Evolutionary conservation across 2,329 filamentous ascomycete species (phyloP).

Genomic region (Stachybotrys echinatus): DNA sequence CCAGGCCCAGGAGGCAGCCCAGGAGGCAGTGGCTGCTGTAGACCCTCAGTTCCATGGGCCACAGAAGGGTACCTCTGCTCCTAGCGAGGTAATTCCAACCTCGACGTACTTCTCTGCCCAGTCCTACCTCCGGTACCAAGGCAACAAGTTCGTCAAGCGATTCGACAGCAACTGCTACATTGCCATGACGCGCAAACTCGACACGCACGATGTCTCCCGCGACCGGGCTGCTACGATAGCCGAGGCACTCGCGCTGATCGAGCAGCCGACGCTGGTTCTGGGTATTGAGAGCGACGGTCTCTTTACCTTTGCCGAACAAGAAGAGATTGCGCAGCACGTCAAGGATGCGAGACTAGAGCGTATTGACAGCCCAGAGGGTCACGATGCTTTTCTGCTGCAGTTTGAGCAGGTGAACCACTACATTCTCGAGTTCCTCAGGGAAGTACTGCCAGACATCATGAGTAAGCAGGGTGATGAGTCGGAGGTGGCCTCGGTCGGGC

Average conservation of each 20-base stretch:
- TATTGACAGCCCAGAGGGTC: slow-evolving; percentile 91
- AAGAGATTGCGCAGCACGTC: slow-evolving; percentile 81
- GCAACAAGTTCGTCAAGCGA: slow-evolving; percentile 90
- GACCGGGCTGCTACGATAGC: slow-evolving; percentile 63
- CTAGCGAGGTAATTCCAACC: slow-evolving; percentile 46
- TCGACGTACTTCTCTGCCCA: slow-evolving; percentile 97
- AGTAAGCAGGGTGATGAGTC: slow-evolving; percentile 45
- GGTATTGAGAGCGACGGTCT: slow-evolving; percentile 94
- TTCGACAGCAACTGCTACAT: slow-evolving; percentile 99
- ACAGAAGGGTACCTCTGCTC: slow-evolving; percentile 43
- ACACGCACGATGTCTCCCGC: slow-evolving; percentile 91
- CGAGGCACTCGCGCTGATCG: slow-evolving; percentile 72
- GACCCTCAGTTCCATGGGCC: slow-evolving; percentile 69
- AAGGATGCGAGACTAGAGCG: slow-evolving; percentile 71
- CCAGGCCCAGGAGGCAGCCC: neutral
- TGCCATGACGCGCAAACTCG: slow-evolving; percentile 93
- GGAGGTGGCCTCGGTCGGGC: slow-evolving; percentile 48
- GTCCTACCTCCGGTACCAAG: slow-evolving; percentile 95
- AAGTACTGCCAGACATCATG: slow-evolving; percentile 88
- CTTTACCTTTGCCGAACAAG: slow-evolving; percentile 94
- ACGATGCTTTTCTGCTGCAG: slow-evolving; percentile 93
- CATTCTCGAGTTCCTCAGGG: slow-evolving; percentile 75
- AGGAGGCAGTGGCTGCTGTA: slow-evolving; percentile 12
- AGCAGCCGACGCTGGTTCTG: slow-evolving; percentile 85
- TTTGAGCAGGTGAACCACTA: slow-evolving; percentile 96